Evolutionary conservation across 306 rosid genomes (phyloP).

Genomic region (Pyrus betulifolia): DNA sequence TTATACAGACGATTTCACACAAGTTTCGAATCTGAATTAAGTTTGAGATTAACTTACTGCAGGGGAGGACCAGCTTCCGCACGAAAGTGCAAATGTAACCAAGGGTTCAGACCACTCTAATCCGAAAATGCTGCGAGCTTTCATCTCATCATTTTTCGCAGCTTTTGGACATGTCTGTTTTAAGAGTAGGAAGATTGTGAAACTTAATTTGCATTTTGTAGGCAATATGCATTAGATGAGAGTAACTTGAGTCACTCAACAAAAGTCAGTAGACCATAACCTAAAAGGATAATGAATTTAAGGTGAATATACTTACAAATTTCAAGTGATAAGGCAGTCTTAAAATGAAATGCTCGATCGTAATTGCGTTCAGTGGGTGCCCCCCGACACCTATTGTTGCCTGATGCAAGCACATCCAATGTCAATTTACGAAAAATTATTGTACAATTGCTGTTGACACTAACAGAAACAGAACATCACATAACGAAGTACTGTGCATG

Average conservation of each 20-base stretch:
- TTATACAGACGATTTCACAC: neutral
- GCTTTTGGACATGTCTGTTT: slow-evolving; percentile 77
- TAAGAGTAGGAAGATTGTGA: slow-evolving; percentile 14
- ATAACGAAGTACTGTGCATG: neutral
- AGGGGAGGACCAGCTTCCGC: slow-evolving; percentile 99
- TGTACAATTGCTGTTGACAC: neutral
- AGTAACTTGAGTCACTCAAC: neutral
- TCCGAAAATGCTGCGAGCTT: slow-evolving; percentile 68
- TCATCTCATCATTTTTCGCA: slow-evolving; percentile 69
- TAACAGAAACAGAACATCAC: neutral
- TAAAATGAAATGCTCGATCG: slow-evolving; percentile 91
- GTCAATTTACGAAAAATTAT: neutral
- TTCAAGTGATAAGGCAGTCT: slow-evolving; percentile 93
- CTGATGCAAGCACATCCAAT: slow-evolving; percentile 25
- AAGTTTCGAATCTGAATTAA: neutral
- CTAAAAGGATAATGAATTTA: neutral
- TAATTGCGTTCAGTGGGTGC: slow-evolving; percentile 74
- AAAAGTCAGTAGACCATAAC: neutral
- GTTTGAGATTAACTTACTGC: slow-evolving; percentile 56
- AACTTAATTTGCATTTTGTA: slow-evolving; percentile 1
- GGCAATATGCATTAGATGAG: neutral
- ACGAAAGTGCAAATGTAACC: slow-evolving; percentile 92
- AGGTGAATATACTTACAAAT: slow-evolving; percentile 49
- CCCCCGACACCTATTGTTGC: slow-evolving; percentile 84
- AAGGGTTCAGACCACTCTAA: slow-evolving; percentile 87